Evolutionary conservation across 2,329 filamentous ascomycete species (phyloP), one percentile per base, ranked within the genome.

Genomic region (Leptoxyphium fumago): DNA sequence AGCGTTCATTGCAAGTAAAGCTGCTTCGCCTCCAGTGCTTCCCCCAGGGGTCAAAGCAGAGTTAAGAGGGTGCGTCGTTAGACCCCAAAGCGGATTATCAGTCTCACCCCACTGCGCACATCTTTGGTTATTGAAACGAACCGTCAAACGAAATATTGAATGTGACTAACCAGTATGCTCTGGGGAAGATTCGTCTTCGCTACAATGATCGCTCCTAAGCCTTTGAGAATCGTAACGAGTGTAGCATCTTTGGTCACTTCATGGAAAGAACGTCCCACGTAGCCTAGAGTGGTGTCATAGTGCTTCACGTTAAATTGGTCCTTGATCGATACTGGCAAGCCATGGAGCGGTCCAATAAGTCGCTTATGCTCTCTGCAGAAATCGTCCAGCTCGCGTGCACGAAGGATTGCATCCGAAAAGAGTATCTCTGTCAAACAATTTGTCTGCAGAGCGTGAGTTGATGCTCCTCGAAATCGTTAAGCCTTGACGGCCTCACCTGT

Each of bases 101-200:
- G 21, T 26, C 21, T 26, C 21, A 3, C 21, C 21, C 21, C 21
- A 26, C 21, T 26, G 21, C 3, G 21, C 21, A 26, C 21, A 26
- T 26, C 4, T 26, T 26, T 26, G 21, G 21, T 26, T 26, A 26
- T 26, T 26, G 21, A 26, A 7, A 26, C 7, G 21, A 26, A 26
- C 3, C 4, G 7, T 26, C 21, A 26, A 7, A 26, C 21, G 21
- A 26, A 7, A 26, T 7, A 26, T 26, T 26, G 70, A 1, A 64
- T 68, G 49, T 75, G 71, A 11, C 70, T 50, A 4, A 65, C 61
- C 67, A 73, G 69, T 49, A 76, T 63, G 0, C 70, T 73, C 47
- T 72, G 69, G 2, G 73, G 72, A 1, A 75, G 57, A 46, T 74
- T 75, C 3, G 73, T 76, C 55, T 76, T 73, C 55, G 62, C 67